Base-by-base conservation (phyloP, 2,329 filamentous ascomycete species). In the Chrysoporthe austroafricana region DNA sequence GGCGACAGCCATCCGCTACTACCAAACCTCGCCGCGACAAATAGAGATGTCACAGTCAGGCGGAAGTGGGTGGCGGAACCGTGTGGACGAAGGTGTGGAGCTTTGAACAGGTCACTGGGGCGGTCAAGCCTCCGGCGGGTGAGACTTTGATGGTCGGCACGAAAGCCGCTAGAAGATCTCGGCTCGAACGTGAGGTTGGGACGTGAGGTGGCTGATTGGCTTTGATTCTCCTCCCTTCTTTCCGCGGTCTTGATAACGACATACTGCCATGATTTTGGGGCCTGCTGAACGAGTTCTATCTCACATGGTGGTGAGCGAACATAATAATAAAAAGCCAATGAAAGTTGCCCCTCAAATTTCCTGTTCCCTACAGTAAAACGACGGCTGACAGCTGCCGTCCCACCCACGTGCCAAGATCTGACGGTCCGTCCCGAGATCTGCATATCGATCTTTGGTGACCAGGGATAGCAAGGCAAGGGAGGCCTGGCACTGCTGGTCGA, bases 381-480 rank as follows among this genome's bases (percentile, higher is more conserved):
- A 57, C 32, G 26, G 21, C 48, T 26, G 11, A 13, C 3, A n/a
- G n/a, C 44, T 18, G 21, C 48, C 21, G 13, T 52, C 48, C n/a
- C 21, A n/a, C 26, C 26, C 26, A 26, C 26, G 26, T 26, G 2
- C 26, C 2, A 39, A 39, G 36, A 39, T 39, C 36, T 39, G 36
- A 13, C 50, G 50, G 50, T n/a, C 50, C 50, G 50, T n/a, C 50
- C 50, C 50, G 50, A 54, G 50, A 54, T n/a, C 14, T 54, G 50
- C 50, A 54, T 32, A 21, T 39, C 36, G 36, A 39, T 9, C 9
- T 39, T 39, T 39, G 36, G 36, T 39, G 9, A 39, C 26, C 36
- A 39, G 36, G 36, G 36, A 4, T 7, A 16, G n/a, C 50, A 21
- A 54, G n/a, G 16, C 50, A 54, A 9, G 50, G 50, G 18, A n/a